Percentiles rank a stretch among this genome's conserved stretches.
Conservation (phyloP, 2,329 filamentous ascomycete species). For the Colletotrichum sp. region DNA sequence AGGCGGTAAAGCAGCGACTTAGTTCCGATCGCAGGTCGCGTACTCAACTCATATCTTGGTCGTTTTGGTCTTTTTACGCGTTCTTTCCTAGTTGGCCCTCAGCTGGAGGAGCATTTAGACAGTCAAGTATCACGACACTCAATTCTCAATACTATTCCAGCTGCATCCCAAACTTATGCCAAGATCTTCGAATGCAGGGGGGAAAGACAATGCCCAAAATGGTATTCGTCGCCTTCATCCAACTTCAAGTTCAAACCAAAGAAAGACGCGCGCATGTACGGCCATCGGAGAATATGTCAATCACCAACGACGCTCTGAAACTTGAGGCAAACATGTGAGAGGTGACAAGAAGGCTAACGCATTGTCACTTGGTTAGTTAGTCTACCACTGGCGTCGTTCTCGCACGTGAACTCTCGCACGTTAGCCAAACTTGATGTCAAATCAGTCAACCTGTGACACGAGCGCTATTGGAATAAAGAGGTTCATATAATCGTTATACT, state of each 20-base stretch:
- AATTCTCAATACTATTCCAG: not conserved
- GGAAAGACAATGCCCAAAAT: rapidly evolving
- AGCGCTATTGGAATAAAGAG: not conserved
- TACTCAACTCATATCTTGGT: not conserved
- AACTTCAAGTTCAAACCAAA: not conserved
- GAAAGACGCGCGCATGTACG: not conserved
- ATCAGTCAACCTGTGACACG: not conserved
- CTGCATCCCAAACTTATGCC: not conserved
- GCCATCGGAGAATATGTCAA: not conserved
- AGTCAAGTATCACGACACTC: not conserved
- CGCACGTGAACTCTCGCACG: not conserved
- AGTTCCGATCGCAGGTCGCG: not conserved
- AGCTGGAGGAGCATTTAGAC: not conserved
- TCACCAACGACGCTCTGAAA: not conserved
- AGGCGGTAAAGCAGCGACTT: not conserved
- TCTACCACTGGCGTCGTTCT: not conserved
- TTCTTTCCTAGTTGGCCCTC: not conserved
- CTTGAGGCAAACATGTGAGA: not conserved
- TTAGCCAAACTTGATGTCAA: not conserved
- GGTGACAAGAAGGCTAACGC: not conserved
- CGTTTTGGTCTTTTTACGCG: not conserved
- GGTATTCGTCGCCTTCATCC: not conserved
- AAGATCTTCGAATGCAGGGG: not conserved
- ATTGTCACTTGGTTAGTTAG: not conserved
- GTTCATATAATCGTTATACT: not conserved